A percentile compares a stretch with the other conserved stretches of the same genome.
Conservation (phyloP, 345 rosid species). For the Arabidopsis thaliana region DNA sequence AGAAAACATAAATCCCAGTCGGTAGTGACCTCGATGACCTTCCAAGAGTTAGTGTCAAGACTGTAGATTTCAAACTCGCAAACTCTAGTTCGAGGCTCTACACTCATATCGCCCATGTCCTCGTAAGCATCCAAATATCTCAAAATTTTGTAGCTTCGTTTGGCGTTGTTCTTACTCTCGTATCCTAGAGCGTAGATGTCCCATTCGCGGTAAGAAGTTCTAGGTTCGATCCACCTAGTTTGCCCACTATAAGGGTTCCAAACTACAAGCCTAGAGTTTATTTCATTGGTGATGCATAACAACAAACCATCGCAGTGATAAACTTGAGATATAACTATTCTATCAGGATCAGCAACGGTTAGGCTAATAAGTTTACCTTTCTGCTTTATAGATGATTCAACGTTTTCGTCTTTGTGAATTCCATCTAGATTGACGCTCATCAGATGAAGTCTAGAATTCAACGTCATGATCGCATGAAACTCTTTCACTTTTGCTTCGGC, state of each 20-base stretch:
- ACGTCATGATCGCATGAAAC: neutral
- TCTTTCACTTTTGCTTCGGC: neutral
- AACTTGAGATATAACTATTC: neutral
- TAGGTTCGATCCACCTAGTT: neutral
- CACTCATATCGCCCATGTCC: neutral
- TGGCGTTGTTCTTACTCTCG: neutral
- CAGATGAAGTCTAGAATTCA: neutral
- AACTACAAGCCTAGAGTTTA: neutral
- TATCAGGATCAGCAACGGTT: neutral
- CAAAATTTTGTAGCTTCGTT: conserved; percentile 5
- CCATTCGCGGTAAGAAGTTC: neutral
- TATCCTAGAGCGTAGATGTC: neutral
- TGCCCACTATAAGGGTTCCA: conserved; percentile 18
- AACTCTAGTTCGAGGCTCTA: neutral
- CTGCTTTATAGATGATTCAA: neutral
- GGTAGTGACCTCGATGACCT: neutral
- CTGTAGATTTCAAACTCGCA: neutral
- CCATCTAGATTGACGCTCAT: neutral
- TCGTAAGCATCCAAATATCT: neutral
- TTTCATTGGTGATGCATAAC: conserved; percentile 6
- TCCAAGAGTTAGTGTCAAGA: conserved; percentile 5
- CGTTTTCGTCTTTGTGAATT: neutral
- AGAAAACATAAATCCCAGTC: accelerated
- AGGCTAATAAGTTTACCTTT: conserved; percentile 4
- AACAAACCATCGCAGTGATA: neutral